Evolutionary conservation across 1,139 yeast species (phyloP).

Genomic region (Magnusiomyces clavatus): DNA sequence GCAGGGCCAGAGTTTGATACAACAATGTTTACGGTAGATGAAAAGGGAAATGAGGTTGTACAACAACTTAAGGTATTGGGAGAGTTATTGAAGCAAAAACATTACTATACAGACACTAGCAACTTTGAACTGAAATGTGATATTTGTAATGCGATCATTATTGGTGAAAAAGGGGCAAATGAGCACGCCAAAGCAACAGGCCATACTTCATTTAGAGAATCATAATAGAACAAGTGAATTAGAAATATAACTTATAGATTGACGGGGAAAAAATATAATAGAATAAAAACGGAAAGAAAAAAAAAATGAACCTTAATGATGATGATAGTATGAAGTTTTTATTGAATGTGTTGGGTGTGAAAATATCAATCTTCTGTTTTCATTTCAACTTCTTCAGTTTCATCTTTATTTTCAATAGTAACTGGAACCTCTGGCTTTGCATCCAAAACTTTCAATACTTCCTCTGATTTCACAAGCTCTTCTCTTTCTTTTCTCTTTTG

Average conservation of each 20-base stretch:
- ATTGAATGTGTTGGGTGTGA: too few relatives aligned
- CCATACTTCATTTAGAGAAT: constrained; percentile 58
- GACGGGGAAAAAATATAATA: too few relatives aligned
- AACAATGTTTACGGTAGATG: constrained; percentile 35
- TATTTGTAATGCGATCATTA: constrained; percentile 44
- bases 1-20: constrained; percentile 20
- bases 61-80: constrained; percentile 40
- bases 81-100: constrained; percentile 40
- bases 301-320: too few relatives aligned
- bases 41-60: constrained; percentile 30
- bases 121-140: constrained; percentile 53
- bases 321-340: too few relatives aligned
- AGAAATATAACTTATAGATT: background rate
- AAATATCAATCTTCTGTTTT: constrained; percentile 24
- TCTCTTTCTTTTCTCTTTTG: constrained; percentile 20
- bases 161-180: constrained; percentile 62
- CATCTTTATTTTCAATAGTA: constrained; percentile 11
- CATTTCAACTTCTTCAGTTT: constrained; percentile 36
- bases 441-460: constrained; percentile 4
- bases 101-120: constrained; percentile 63
- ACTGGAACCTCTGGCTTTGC: constrained; percentile 5
- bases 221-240: constrained; percentile 5
- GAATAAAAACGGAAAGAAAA: too few relatives aligned
- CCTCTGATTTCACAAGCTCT: constrained; percentile 10
- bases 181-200: constrained; percentile 60